Conservation (phyloP, 208 protist species). For the Trypanosoma mega region DNA sequence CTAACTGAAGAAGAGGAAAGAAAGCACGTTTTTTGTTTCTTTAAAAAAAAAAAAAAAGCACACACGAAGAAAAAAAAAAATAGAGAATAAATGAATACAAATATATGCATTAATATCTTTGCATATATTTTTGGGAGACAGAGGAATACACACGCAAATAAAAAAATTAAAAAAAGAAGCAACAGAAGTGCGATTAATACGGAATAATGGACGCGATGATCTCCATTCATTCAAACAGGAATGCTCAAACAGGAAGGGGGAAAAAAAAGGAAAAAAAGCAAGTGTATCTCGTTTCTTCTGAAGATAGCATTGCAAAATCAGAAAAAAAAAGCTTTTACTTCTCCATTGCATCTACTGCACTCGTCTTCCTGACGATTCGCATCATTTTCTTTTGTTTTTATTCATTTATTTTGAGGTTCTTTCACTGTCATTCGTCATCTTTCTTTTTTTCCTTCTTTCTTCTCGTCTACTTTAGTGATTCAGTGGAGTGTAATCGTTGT, state of each 20-base stretch:
- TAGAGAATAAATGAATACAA: background rate
- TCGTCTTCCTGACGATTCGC: background rate
- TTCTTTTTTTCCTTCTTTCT: background rate
- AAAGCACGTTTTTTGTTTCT: background rate
- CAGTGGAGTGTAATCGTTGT: slow-evolving; percentile 28
- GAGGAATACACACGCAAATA: slow-evolving; percentile 6
- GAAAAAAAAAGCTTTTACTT: background rate
- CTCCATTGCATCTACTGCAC: background rate
- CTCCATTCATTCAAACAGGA: too few species aligned
- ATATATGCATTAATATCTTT: background rate
- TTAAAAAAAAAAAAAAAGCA: background rate
- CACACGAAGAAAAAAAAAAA: background rate
- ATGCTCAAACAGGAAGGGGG: too few species aligned
- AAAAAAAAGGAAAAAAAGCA: too few species aligned
- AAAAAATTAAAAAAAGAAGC: slow-evolving; percentile 12
- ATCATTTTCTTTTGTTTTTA: background rate
- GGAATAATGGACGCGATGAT: too few species aligned
- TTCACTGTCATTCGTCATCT: background rate
- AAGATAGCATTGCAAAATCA: too few species aligned
- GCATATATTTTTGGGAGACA: slow-evolving; percentile 2
- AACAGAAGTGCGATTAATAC: slow-evolving; percentile 1
- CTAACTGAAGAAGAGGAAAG: too few species aligned
- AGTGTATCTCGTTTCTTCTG: too few species aligned
- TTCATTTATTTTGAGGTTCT: background rate
- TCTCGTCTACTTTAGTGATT: too few species aligned